Conservation (phyloP, 192 early-diverging fungal species). For the Dissophora ornata region DNA sequence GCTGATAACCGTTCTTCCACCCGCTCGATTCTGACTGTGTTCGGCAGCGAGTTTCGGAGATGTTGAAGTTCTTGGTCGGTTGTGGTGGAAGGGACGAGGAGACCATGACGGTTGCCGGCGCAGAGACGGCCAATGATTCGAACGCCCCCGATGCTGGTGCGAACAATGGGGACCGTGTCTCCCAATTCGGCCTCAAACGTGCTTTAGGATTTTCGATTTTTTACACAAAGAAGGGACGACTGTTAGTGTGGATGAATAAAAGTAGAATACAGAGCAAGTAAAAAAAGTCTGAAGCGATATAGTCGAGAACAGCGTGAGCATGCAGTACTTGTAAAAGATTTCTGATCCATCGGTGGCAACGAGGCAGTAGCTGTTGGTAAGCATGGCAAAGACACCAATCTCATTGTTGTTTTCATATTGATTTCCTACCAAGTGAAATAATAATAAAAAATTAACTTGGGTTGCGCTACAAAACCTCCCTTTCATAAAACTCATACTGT, state of each 20-base stretch:
- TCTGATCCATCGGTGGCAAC: constrained; percentile 98
- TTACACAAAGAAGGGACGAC: too few species aligned
- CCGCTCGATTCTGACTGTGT: constrained; percentile 91
- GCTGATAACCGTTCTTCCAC: constrained; percentile 98
- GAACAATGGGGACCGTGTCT: constrained; percentile 96
- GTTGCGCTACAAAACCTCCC: too few species aligned
- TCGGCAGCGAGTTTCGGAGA: constrained; percentile 94
- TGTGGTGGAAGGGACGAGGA: constrained; percentile 94
- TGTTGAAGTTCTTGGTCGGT: constrained; percentile 99
- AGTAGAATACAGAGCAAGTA: too few species aligned
- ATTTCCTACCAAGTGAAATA: too few species aligned
- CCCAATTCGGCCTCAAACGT: constrained; percentile 95
- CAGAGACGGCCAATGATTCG: constrained; percentile 96
- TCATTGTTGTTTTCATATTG: constrained; percentile 99
- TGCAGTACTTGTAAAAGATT: constrained; percentile 97
- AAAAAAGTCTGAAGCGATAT: background rate
- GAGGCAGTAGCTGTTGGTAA: constrained; percentile 98
- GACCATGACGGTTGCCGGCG: constrained; percentile 93
- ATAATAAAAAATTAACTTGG: too few species aligned
- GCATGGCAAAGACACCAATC: constrained; percentile 96
- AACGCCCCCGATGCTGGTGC: constrained; percentile 96
- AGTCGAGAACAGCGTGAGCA: too few species aligned
- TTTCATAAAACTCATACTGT: too few species aligned
- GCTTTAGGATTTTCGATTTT: too few species aligned
- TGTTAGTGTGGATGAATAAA: too few species aligned